Evolutionary conservation across 164 flowering plant species (phyloP).

Genomic region (Berberis vulgaris): DNA sequence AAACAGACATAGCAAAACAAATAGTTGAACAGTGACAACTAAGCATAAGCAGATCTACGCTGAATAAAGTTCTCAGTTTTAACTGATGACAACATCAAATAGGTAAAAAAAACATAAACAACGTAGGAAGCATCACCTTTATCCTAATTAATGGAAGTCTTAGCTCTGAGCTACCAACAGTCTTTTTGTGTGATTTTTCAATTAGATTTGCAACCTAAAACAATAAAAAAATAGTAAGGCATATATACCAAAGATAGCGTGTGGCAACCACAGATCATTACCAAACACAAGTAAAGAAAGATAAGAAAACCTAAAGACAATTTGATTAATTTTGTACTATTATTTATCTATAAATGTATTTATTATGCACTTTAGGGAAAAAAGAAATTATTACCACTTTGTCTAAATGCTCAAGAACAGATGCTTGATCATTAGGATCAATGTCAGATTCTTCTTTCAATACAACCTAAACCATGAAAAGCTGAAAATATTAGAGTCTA

Average conservation of each 20-base stretch:
- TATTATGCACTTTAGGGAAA: no score
- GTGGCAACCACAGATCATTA: slow-evolving; percentile 1
- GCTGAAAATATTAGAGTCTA: background rate
- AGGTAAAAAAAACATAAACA: background rate
- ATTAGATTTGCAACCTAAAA: slow-evolving; percentile 71
- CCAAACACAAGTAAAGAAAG: background rate
- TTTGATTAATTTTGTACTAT: background rate
- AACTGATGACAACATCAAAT: background rate
- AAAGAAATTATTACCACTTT: slow-evolving; percentile 47
- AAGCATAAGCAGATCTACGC: no score
- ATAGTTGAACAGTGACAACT: no score
- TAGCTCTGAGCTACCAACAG: slow-evolving; percentile 37
- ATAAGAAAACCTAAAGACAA: background rate
- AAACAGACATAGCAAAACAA: no score
- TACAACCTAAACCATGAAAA: slow-evolving; percentile 46
- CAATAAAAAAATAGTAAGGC: background rate
- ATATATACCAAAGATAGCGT: no score
- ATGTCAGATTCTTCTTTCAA: slow-evolving; percentile 82
- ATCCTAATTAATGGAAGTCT: slow-evolving; percentile 82
- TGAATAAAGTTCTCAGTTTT: background rate
- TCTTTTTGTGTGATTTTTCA: slow-evolving; percentile 45
- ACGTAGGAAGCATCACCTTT: slow-evolving; percentile 42
- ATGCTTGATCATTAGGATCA: slow-evolving; percentile 83
- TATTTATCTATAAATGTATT: no score
- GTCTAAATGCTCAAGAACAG: slow-evolving; percentile 91